Conservation (phyloP, 192 early-diverging fungal genomes). For the Funneliformis mosseae region DNA sequence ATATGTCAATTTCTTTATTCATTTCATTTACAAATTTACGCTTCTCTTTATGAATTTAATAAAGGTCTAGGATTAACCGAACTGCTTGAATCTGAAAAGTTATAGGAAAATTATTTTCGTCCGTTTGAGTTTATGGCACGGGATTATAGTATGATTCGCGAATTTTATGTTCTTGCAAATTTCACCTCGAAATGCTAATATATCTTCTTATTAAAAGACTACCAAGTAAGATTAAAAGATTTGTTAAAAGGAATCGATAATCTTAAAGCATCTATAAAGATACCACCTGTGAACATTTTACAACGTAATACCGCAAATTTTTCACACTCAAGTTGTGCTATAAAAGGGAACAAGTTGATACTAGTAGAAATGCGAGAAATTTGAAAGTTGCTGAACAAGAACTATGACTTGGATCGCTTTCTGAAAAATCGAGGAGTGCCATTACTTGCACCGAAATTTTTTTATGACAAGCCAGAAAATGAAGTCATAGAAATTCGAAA, state of each 20-base stretch:
- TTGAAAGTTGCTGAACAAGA: slow-evolving; percentile 7
- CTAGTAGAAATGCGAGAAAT: slow-evolving; percentile 2
- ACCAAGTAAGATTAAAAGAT: neutral
- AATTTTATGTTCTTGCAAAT: neutral
- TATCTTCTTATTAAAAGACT: slow-evolving; percentile 14
- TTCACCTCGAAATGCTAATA: neutral
- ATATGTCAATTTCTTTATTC: no score
- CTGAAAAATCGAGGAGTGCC: slow-evolving; percentile 1
- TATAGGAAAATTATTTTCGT: slow-evolving; percentile 23
- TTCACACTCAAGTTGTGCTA: slow-evolving; percentile 21
- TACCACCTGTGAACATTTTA: slow-evolving; percentile 20
- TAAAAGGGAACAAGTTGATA: slow-evolving; percentile 9
- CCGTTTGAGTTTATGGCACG: slow-evolving; percentile 21
- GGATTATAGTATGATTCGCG: slow-evolving; percentile 27
- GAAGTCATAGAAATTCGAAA: slow-evolving; percentile 12
- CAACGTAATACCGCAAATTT: slow-evolving; percentile 8
- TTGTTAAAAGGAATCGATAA: slow-evolving; percentile 17
- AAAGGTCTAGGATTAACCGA: neutral
- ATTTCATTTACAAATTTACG: no score
- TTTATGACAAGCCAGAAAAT: no score
- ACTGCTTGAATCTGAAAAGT: slow-evolving; percentile 14
- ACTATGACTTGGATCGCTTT: slow-evolving; percentile 13
- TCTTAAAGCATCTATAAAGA: neutral
- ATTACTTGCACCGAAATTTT: neutral
- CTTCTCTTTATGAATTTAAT: no score